phyloP scores from a whole-genome alignment of 2,329 filamentous ascomycete genomes.

The Alternaria sp. region DNA sequence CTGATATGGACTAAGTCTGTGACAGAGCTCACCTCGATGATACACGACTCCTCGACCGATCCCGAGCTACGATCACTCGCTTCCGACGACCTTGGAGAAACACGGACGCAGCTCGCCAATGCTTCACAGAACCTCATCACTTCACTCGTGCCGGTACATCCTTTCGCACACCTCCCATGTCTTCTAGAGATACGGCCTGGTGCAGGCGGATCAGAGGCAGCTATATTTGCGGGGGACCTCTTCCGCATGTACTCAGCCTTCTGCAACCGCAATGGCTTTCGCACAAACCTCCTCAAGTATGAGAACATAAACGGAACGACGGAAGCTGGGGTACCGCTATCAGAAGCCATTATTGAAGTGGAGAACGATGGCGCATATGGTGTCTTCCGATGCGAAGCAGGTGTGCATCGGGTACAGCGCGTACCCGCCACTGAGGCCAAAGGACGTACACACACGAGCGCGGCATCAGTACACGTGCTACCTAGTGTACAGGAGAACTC shows the following conservation, averaged over 20 bases:
- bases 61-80: conserved; percentile 65
- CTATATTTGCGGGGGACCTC: conserved; percentile 85
- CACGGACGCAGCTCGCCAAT: conserved; percentile 64
- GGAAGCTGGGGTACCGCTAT: conserved; percentile 70
- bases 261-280: conserved; percentile 72
- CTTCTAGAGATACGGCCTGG: conserved; percentile 91
- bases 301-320: conserved; percentile 72
- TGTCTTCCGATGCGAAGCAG: conserved; percentile 82
- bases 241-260: conserved; percentile 89
- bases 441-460: conserved; percentile 91
- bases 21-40: conserved; percentile 75
- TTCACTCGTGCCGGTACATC: conserved; percentile 83
- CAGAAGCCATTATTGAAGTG: conserved; percentile 88
- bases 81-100: conserved; percentile 72
- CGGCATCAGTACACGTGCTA: conserved; percentile 89
- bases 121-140: conserved; percentile 74
- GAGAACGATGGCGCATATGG: conserved; percentile 80
- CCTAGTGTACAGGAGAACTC: conserved; percentile 74
- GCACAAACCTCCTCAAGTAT: conserved; percentile 75
- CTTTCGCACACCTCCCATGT: conserved; percentile 88
- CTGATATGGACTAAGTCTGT: conserved; percentile 55
- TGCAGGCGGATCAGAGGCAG: conserved; percentile 88
- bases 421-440: conserved; percentile 90
- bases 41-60: conserved; percentile 70
- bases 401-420: conserved; percentile 93